Evolutionary conservation across 441 rosid genomes (phyloP).

Genomic region (Corymbia citriodora): DNA sequence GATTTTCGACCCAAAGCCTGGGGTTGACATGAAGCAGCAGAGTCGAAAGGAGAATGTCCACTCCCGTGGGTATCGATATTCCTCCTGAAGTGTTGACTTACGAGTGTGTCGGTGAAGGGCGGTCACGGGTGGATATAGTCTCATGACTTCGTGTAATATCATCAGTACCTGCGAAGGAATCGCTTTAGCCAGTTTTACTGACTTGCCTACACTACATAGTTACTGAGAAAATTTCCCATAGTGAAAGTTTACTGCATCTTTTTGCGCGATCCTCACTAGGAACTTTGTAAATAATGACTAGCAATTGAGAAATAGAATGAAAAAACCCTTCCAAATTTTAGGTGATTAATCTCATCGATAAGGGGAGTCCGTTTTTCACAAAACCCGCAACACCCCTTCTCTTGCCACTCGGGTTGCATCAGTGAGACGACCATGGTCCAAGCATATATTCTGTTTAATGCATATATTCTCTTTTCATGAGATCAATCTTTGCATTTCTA

Average conservation of each 20-base stretch:
- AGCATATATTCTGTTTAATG: background rate
- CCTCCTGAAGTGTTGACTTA: conserved; percentile 25
- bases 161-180: conserved; percentile 26
- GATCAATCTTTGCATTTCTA: background rate
- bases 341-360: conserved; percentile 1
- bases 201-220: background rate
- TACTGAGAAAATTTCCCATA: background rate
- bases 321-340: conserved; percentile 11
- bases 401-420: conserved; percentile 3
- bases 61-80: conserved; percentile 31
- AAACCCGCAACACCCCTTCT: background rate
- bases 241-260: background rate
- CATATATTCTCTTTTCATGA: background rate
- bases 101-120: conserved; percentile 19
- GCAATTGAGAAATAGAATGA: background rate
- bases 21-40: conserved; percentile 39
- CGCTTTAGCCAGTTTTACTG: background rate
- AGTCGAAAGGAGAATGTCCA: conserved; percentile 23
- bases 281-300: background rate
- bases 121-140: conserved; percentile 35
- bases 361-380: conserved; percentile 4
- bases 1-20: conserved; percentile 32
- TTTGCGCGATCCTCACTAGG: background rate
- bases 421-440: conserved; percentile 5
- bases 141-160: conserved; percentile 34